Evolutionary conservation across 176 grass and related monocot species (phyloP), one percentile per base, ranked within the genome.

Genomic region (Musa acuminata): DNA sequence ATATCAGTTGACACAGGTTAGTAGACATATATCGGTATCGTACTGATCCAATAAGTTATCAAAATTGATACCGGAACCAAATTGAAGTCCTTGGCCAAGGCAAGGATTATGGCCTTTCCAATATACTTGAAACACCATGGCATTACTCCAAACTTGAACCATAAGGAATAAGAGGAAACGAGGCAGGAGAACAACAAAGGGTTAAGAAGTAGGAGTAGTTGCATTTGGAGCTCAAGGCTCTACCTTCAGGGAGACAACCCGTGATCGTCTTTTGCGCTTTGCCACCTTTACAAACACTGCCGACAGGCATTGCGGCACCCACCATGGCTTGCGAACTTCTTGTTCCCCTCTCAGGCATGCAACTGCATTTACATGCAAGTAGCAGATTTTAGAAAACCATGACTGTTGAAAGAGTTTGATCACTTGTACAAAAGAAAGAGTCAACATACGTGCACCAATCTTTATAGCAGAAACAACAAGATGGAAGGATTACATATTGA

Each of bases 241-340:
- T 73, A 94, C 86, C 86, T 99, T 99, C 81, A 99, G 81, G 76
- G 95, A 99, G 59, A 99, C 88, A 0, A 98, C 95, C 8, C 88
- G 86, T 19, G 95, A 91, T 80, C 93, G 88, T 25, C 90, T 83
- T 78, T 82, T 98, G 25, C 78, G 84, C 82, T 91, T 98, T 69
- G 95, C 90, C 8, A 87, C 65, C 75, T 80, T 87, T 49, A 85
- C 82, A 27, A 98, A 98, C 58, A 98, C 95, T 9, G 89, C 69
- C 0, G 88, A 98, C 2, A 99, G 80, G 77, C 95, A 99, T 8
- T 88, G 80, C 0, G 90, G 88, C 0, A 86, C 95, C 95, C 95
- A 99, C 95, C 95, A 99, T 43, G 95, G 95, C 88, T 88, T 99
- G 72, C 88, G 84, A 13, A 99, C 86, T 76, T 94, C 96, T 86